A percentile compares a stretch with the other conserved stretches of the same genome.
These are phyloP conservation scores for Sphagnum magellanicum DNA, from an alignment of 228 moss, liverwort and hornwort genomes.

Conservation along the genomic window DNA sequence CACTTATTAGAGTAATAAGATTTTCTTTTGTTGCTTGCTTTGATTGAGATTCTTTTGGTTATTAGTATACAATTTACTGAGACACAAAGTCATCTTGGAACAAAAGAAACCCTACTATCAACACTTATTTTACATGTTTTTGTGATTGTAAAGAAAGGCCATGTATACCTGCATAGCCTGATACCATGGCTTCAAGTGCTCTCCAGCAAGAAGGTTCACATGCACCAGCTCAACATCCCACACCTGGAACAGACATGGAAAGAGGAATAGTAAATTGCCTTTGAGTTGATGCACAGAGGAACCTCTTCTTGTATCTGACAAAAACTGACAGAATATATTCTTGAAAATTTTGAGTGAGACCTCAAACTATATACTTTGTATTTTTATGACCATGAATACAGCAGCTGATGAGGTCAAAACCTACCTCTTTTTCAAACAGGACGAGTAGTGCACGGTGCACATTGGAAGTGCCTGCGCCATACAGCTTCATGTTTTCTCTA, in stretches of 20 bases:
- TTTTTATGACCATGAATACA: too few species aligned
- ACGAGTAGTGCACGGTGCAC: conserved; percentile 20
- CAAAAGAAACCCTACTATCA: background rate
- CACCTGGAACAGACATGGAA: too few species aligned
- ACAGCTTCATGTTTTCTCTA: conserved; percentile 21
- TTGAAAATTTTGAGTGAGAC: too few species aligned
- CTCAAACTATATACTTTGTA: too few species aligned
- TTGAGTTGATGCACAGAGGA: too few species aligned
- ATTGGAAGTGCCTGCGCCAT: conserved; percentile 3
- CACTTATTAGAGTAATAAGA: too few species aligned
- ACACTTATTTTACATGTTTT: background rate
- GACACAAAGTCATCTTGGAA: background rate
- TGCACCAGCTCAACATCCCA: conserved; percentile 10
- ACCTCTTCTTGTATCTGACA: too few species aligned
- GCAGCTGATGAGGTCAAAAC: too few species aligned
- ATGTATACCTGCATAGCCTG: conserved; percentile 23
- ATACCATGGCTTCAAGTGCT: conserved; percentile 6
- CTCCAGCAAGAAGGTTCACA: conserved; percentile 4
- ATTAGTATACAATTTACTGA: background rate
- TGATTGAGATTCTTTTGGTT: background rate
- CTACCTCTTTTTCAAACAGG: conserved; percentile 20
- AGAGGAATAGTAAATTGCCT: too few species aligned
- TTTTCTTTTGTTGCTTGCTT: too few species aligned
- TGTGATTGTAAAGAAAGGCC: background rate
- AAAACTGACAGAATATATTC: too few species aligned